phyloP scores from a whole-genome alignment of 1,139 yeast genomes.

The Kodamaea sp. region DNA sequence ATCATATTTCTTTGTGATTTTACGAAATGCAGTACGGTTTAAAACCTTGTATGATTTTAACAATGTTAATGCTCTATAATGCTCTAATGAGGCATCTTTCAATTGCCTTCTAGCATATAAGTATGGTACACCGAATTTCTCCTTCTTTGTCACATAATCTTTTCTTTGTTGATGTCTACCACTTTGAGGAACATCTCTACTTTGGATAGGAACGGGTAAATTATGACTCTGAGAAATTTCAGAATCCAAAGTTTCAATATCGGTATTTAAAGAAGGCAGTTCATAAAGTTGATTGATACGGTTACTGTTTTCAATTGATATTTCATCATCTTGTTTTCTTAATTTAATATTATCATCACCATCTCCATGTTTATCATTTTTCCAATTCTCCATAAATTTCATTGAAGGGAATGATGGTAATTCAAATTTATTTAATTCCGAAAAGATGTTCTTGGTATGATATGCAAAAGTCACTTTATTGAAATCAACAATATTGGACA shows the following conservation, averaged over 20 bases:
- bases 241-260: not conserved
- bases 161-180: conserved; percentile 21
- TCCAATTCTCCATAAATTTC: conserved; percentile 35
- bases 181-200: too few relatives aligned
- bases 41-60: conserved; percentile 71
- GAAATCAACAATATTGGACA: conserved; percentile 9
- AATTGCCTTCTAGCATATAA: conserved; percentile 70
- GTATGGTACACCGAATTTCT: conserved; percentile 53
- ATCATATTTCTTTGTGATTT: conserved; percentile 85
- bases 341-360: conserved; percentile 14
- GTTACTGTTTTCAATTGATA: conserved; percentile 4
- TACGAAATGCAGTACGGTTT: conserved; percentile 85
- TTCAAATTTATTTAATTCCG: conserved; percentile 43
- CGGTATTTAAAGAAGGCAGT: conserved; percentile 5
- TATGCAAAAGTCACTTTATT: conserved; percentile 29
- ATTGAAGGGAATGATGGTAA: conserved; percentile 57
- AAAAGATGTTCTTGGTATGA: conserved; percentile 31
- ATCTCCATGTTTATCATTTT: conserved; percentile 16
- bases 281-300: not conserved
- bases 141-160: conserved; percentile 32
- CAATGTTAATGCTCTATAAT: conserved; percentile 74
- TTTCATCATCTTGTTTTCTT: conserved; percentile 9
- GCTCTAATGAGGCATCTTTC: conserved; percentile 74
- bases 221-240: too few relatives aligned
- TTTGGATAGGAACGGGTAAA: too few relatives aligned